Evolutionary conservation across 2,329 filamentous ascomycete species (phyloP).

Genomic region (Aspergillus fumigatus): DNA sequence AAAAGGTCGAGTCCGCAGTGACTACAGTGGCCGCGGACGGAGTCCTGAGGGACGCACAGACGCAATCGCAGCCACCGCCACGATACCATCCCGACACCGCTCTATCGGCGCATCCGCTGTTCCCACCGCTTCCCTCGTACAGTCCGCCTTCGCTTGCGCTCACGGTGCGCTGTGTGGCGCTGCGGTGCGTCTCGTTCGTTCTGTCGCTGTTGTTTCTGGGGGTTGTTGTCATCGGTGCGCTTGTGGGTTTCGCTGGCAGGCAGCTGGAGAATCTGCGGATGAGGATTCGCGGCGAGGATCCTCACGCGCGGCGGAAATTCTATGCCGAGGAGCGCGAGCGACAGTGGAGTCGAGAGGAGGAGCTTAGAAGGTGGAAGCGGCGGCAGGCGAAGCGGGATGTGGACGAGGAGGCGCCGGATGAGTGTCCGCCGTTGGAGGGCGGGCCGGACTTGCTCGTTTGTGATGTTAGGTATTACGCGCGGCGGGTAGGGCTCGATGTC

Average conservation of each 20-base stretch:
- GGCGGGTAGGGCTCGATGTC: slow-evolving; percentile 79
- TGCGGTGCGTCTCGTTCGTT: slow-evolving; percentile 66
- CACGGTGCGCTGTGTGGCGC: slow-evolving; percentile 60
- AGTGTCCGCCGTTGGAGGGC: slow-evolving; percentile 72
- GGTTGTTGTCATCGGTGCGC: slow-evolving; percentile 68
- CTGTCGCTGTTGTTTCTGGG: slow-evolving; percentile 73
- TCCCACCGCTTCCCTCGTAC: slow-evolving; percentile 79
- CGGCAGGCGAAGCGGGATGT: slow-evolving; percentile 37
- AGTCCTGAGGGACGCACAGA: slow-evolving; percentile 3
- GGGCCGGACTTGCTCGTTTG: slow-evolving; percentile 73
- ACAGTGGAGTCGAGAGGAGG: slow-evolving; percentile 52
- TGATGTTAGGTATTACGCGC: slow-evolving; percentile 80
- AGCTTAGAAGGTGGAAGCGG: slow-evolving; percentile 59
- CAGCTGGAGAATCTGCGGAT: slow-evolving; percentile 48
- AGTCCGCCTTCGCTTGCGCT: slow-evolving; percentile 66
- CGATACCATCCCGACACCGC: neutral
- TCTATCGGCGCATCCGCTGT: slow-evolving; percentile 47
- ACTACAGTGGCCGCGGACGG: slow-evolving; percentile 7
- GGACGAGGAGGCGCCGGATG: slow-evolving; percentile 36
- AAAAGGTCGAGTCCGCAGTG: neutral
- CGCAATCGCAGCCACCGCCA: neutral
- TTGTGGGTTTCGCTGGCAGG: slow-evolving; percentile 61
- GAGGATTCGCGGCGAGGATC: slow-evolving; percentile 56
- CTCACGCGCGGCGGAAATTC: slow-evolving; percentile 61
- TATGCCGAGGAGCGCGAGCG: slow-evolving; percentile 66